Percentiles rank a stretch among this genome's conserved stretches.
Conservation (phyloP, 805 yeast genomes). For the Kazachstania kunashirensis region DNA sequence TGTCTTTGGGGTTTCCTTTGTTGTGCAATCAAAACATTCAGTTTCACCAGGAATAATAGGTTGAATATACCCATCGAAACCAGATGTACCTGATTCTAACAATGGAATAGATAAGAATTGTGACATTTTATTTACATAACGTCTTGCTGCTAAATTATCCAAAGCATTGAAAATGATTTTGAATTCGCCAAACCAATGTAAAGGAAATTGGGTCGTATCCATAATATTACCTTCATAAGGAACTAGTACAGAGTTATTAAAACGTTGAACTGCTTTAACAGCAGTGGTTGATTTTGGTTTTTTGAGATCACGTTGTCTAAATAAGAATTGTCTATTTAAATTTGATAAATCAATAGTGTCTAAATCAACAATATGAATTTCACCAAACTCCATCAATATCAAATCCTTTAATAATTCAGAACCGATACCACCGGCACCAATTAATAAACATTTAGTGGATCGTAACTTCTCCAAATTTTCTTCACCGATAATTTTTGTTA, state of each 20-base stretch:
- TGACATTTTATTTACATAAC: conserved; percentile 79
- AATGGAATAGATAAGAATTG: conserved; percentile 64
- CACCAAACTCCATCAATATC: conserved; percentile 71
- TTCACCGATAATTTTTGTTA: conserved; percentile 21
- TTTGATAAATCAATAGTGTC: conserved; percentile 92
- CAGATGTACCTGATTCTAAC: conserved; percentile 93
- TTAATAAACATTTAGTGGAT: conserved; percentile 55
- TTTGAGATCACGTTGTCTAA: conserved; percentile 82
- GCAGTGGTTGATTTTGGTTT: conserved; percentile 82
- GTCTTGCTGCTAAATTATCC: conserved; percentile 86
- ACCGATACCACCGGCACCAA: conserved; percentile 97
- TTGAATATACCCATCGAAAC: conserved; percentile 87
- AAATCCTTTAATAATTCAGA: conserved; percentile 81
- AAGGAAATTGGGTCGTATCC: conserved; percentile 61
- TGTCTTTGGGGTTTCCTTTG: conserved; percentile 78
- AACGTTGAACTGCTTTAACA: conserved; percentile 64
- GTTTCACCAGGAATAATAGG: conserved; percentile 75
- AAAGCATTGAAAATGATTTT: conserved; percentile 80
- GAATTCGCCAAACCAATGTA: conserved; percentile 70
- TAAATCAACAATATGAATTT: conserved; percentile 83
- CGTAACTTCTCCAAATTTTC: conserved; percentile 21
- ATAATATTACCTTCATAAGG: conserved; percentile 85
- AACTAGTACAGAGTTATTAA: conserved; percentile 55
- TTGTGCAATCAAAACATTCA: conserved; percentile 90
- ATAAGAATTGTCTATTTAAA: conserved; percentile 85